These are phyloP conservation scores for Penstemon davidsonii DNA, from an alignment of 257 asterid genomes.

Conservation along the genomic window DNA sequence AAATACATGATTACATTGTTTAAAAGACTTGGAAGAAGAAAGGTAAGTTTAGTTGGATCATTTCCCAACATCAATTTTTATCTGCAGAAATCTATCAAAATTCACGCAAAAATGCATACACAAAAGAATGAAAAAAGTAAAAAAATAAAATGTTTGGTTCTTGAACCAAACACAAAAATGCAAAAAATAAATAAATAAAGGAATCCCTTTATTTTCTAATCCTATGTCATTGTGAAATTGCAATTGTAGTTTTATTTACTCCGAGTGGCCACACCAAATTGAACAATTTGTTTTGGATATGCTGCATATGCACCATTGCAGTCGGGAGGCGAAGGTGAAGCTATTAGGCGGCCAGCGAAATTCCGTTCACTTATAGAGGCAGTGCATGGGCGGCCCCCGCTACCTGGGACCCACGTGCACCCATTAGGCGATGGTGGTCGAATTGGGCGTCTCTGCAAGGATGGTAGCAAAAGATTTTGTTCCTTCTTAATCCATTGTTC, in stretches of 20 bases:
- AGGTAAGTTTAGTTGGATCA: not conserved
- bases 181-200: not conserved
- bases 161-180: constrained; percentile 6
- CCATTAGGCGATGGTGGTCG: constrained; percentile 42
- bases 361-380: constrained; percentile 39
- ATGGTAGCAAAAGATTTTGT: constrained; percentile 37
- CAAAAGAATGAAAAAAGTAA: constrained; percentile 10
- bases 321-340: constrained; percentile 25
- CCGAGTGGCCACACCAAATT: constrained; percentile 38
- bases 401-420: constrained; percentile 38
- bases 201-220: not conserved
- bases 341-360: constrained; percentile 33
- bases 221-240: not conserved
- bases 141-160: constrained; percentile 4
- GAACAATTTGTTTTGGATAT: constrained; percentile 35
- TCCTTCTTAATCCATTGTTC: constrained; percentile 34
- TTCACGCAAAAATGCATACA: not conserved
- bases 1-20: constrained; percentile 18
- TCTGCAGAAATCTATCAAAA: not conserved
- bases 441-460: constrained; percentile 31
- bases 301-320: constrained; percentile 31
- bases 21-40: not conserved
- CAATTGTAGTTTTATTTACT: not conserved
- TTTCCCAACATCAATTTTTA: not conserved
- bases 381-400: constrained; percentile 37